Evolutionary conservation across 305 asterid species (phyloP).

Genomic region (Rubia occidens): DNA sequence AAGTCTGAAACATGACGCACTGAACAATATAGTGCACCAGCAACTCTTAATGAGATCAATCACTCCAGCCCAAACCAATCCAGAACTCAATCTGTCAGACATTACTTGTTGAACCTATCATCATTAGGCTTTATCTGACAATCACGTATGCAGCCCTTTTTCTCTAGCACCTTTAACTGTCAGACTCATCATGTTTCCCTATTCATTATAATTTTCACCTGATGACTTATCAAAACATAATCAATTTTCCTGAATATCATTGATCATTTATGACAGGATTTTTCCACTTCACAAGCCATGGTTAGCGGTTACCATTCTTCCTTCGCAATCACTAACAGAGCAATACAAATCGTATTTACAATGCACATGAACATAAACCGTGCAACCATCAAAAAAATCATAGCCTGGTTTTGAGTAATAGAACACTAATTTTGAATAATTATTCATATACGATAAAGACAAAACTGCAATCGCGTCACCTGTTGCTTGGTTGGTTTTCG

Average conservation of each 20-base stretch:
- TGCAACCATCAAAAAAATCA: not conserved
- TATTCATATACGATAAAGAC: not conserved
- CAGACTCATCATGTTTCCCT: not conserved
- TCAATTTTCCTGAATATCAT: not conserved
- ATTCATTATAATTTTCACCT: not conserved
- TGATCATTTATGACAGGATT: not conserved
- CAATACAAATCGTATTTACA: not conserved
- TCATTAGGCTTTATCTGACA: not conserved
- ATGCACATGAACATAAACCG: not conserved
- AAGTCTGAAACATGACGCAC: not conserved
- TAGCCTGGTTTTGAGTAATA: not conserved
- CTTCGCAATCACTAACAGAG: not conserved
- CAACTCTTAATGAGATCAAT: not conserved
- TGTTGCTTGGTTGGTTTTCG: slow-evolving; percentile 98
- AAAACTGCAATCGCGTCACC: slow-evolving; percentile 31
- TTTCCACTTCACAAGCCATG: slow-evolving; percentile 2
- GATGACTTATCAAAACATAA: not conserved
- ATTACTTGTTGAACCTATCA: not conserved
- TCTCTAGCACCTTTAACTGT: not conserved
- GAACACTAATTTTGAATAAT: not conserved
- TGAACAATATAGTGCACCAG: not conserved
- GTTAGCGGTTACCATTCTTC: not conserved
- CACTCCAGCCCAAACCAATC: not conserved
- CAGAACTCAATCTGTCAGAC: not conserved
- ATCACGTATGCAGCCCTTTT: not conserved